Percentiles rank a stretch among this genome's conserved stretches.
Conservation (phyloP, 331 rosid genomes). For the Quercus lobata region DNA sequence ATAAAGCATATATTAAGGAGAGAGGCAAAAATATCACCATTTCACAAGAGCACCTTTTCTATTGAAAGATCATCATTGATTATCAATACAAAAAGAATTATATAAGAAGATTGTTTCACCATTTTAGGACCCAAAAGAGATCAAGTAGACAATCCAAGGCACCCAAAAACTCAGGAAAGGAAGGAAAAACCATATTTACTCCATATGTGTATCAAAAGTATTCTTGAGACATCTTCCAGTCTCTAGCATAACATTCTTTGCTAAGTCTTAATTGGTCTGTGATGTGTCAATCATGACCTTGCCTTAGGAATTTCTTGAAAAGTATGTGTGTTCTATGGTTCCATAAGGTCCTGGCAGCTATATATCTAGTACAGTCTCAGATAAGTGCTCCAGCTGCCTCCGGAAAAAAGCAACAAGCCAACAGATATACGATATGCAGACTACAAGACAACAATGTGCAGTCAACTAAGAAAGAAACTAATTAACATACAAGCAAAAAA, state of each 20-base stretch:
- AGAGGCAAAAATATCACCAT: background rate
- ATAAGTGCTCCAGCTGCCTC: background rate
- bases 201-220: background rate
- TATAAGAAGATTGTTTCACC: background rate
- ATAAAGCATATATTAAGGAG: background rate
- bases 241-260: background rate
- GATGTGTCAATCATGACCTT: background rate
- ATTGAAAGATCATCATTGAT: background rate
- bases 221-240: background rate
- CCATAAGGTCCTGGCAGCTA: background rate
- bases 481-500: background rate
- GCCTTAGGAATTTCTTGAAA: background rate
- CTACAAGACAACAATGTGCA: background rate
- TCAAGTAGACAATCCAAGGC: background rate
- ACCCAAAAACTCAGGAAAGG: background rate
- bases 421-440: background rate
- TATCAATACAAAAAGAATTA: background rate
- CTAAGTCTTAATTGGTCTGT: background rate
- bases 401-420: background rate
- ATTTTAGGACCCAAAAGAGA: background rate
- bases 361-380: background rate
- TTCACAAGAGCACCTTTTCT: background rate
- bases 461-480: background rate
- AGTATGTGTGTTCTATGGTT: background rate
- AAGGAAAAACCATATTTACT: background rate